These are phyloP conservation scores for Parathielavia appendiculata DNA, from an alignment of 495 filamentous ascomycete genomes.

Conservation along the genomic window DNA sequence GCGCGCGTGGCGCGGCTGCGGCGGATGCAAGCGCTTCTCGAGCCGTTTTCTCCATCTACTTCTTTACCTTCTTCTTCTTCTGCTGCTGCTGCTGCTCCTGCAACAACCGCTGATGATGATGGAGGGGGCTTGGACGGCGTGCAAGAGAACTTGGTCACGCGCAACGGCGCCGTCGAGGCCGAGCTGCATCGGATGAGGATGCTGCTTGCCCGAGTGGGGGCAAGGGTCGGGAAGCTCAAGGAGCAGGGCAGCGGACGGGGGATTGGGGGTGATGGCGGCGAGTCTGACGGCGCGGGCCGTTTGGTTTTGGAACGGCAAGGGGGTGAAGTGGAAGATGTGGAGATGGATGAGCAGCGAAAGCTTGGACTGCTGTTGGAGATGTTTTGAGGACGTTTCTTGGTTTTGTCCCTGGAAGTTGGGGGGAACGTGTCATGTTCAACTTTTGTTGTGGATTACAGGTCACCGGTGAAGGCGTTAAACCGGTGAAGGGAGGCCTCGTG, in stretches of 20 bases:
- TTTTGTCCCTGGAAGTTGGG: too few species aligned
- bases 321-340: constrained; percentile 23
- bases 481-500: neutral
- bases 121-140: constrained; percentile 40
- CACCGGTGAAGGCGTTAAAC: neutral
- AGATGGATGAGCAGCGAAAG: constrained; percentile 38
- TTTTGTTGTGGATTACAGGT: neutral
- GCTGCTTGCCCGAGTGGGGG: constrained; percentile 65
- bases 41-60: constrained; percentile 42
- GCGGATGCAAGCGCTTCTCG: constrained; percentile 53
- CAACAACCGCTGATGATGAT: neutral
- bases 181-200: constrained; percentile 75
- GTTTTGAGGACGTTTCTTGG: constrained; percentile 23
- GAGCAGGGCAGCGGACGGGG: constrained; percentile 8
- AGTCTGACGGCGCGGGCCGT: constrained; percentile 15
- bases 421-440: neutral
- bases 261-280: constrained; percentile 9
- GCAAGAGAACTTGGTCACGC: constrained; percentile 72
- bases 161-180: constrained; percentile 64
- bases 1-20: constrained; percentile 54
- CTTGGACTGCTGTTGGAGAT: constrained; percentile 37
- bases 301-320: constrained; percentile 10
- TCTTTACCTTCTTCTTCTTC: neutral
- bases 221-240: constrained; percentile 45
- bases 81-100: neutral